A percentile compares a stretch with the other conserved stretches of the same genome.
These are phyloP conservation scores for Aspergillus intermedius DNA, from an alignment of 2,329 filamentous ascomycete genomes.

Conservation along the genomic window DNA sequence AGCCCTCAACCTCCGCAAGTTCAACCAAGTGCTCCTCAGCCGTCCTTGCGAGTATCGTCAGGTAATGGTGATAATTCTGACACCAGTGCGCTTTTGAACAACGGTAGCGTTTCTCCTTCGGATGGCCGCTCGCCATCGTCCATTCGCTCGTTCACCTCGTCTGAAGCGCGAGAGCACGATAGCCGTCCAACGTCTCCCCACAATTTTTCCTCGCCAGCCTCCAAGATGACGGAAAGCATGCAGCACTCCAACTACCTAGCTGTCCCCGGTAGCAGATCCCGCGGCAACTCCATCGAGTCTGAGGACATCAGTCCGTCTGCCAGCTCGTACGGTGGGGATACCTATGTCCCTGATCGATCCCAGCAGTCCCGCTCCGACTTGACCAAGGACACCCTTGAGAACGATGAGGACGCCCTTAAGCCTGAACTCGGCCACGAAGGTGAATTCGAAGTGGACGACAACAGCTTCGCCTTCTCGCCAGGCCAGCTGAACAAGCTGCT, in stretches of 20 bases:
- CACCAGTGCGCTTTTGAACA: constrained; percentile 22
- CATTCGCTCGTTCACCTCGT: constrained; percentile 49
- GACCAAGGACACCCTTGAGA: constrained; percentile 46
- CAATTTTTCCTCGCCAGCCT: constrained; percentile 59
- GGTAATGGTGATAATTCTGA: constrained; percentile 27
- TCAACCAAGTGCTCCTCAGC: constrained; percentile 29
- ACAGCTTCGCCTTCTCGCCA: constrained; percentile 65
- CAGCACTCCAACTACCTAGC: constrained; percentile 52
- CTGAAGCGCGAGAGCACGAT: constrained; percentile 50
- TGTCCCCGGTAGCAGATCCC: constrained; percentile 57
- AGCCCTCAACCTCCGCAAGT: constrained; percentile 27
- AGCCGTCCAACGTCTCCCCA: constrained; percentile 61
- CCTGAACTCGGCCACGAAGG: constrained; percentile 66
- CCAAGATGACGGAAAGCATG: constrained; percentile 45
- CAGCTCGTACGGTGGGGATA: constrained; percentile 48
- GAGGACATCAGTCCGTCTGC: constrained; percentile 50
- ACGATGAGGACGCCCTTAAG: constrained; percentile 56
- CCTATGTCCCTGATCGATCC: constrained; percentile 43
- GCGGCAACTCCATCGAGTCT: constrained; percentile 60
- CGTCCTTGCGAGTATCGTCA: constrained; percentile 33
- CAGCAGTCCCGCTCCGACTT: constrained; percentile 39
- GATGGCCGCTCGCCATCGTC: constrained; percentile 50
- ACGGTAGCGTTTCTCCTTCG: constrained; percentile 34
- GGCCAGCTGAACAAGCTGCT: constrained; percentile 70
- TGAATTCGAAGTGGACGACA: constrained; percentile 61